Evolutionary conservation across 106 monocot genomes (phyloP).

Genomic region (Dendrobium chrysotoxum): DNA sequence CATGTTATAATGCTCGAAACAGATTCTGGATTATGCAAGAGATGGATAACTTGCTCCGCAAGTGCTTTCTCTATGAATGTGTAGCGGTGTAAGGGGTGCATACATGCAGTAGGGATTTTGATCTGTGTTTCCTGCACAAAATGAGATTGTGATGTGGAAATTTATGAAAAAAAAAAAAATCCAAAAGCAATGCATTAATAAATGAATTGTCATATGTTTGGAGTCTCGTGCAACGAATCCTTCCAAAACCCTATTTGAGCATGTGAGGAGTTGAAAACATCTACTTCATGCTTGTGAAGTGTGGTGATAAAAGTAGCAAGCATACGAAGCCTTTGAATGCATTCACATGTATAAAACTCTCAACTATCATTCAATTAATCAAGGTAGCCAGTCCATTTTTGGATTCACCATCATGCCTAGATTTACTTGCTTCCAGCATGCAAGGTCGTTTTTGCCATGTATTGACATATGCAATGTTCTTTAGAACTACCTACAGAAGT

Average conservation of each 20-base stretch:
- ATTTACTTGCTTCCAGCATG: not conserved
- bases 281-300: not conserved
- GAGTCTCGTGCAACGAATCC: not conserved
- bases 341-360: not conserved
- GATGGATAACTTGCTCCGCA: not conserved
- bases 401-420: not conserved
- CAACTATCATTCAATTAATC: not conserved
- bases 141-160: not conserved
- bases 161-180: not conserved
- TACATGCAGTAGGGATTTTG: not conserved
- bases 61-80: not conserved
- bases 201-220: not conserved
- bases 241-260: not conserved
- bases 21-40: not conserved
- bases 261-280: constrained; percentile 1
- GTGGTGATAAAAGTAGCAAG: not conserved
- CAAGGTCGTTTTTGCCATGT: not conserved
- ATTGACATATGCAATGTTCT: not conserved
- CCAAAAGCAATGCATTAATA: not conserved
- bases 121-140: not conserved
- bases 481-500: not conserved
- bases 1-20: not conserved
- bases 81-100: not conserved
- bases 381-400: not conserved
- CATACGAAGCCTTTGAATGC: not conserved